Evolutionary conservation across 106 monocot species (phyloP).

Genomic region (Gastrodia elata): DNA sequence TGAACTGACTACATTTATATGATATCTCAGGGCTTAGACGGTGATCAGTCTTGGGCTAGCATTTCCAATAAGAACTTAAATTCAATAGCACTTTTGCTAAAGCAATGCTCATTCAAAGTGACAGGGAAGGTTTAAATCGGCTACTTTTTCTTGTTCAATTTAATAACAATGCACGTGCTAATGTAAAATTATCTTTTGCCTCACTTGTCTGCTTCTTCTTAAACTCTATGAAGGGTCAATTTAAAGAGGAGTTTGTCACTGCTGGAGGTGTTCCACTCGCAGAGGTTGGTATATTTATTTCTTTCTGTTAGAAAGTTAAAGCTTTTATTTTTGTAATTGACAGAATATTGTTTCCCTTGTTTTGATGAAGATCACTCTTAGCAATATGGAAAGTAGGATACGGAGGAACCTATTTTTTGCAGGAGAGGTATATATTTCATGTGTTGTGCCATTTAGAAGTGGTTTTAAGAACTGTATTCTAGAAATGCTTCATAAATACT

Average conservation of each 20-base stretch:
- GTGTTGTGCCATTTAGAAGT: not conserved
- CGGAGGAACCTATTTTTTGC: constrained; percentile 71
- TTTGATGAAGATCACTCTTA: constrained; percentile 54
- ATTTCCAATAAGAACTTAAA: constrained; percentile 53
- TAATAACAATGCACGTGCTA: not conserved
- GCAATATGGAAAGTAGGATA: constrained; percentile 85
- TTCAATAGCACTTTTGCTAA: constrained; percentile 55
- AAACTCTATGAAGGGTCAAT: constrained; percentile 64
- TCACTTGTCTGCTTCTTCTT: not conserved
- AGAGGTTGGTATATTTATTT: constrained; percentile 44
- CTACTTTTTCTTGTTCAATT: constrained; percentile 1
- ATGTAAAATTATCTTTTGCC: not conserved
- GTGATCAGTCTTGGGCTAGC: constrained; percentile 72
- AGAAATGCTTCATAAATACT: not conserved
- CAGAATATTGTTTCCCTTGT: constrained; percentile 8
- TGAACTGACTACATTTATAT: constrained; percentile 9
- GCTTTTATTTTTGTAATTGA: not conserved
- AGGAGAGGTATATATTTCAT: constrained; percentile 63
- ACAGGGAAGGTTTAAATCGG: constrained; percentile 50
- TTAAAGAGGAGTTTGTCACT: constrained; percentile 98
- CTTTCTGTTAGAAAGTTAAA: not conserved
- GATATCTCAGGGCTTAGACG: constrained; percentile 53
- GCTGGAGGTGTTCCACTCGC: constrained; percentile 93
- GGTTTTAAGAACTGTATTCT: not conserved
- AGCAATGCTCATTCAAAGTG: constrained; percentile 72